A percentile compares a stretch with the other conserved stretches of the same genome.
Conservation (phyloP, 768 basidiomycete genomes). For the Lepiota venenata region DNA sequence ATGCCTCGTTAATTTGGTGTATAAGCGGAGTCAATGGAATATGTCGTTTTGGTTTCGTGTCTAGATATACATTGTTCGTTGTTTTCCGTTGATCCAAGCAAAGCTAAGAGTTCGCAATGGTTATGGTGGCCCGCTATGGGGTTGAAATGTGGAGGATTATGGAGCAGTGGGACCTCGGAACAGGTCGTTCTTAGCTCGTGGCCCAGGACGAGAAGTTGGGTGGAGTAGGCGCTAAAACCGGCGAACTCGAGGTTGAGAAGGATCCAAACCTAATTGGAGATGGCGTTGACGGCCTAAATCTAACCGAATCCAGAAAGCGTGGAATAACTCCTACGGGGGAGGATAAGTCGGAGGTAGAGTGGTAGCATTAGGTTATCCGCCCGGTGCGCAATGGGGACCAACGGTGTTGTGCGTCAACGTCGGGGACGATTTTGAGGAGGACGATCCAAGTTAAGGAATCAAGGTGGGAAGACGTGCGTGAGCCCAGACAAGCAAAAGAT, state of each 20-base stretch:
- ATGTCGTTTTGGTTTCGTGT: slow-evolving; percentile 11
- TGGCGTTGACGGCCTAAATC: background rate
- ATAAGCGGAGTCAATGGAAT: slow-evolving; percentile 10
- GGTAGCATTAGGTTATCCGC: slow-evolving; percentile 2
- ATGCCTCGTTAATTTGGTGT: slow-evolving; percentile 10
- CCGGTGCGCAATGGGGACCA: background rate
- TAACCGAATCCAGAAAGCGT: slow-evolving; percentile 5
- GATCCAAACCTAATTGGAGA: slow-evolving; percentile 8
- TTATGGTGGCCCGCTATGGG: background rate
- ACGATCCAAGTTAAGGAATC: background rate
- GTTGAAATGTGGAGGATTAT: background rate
- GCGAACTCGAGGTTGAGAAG: background rate
- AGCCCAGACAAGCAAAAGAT: slow-evolving; percentile 1
- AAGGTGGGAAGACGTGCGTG: background rate
- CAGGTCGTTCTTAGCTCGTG: background rate
- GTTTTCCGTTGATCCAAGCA: slow-evolving; percentile 5
- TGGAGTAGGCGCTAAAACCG: background rate
- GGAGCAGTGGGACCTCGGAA: background rate
- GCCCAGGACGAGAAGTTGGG: slow-evolving; percentile 4
- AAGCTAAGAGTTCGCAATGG: background rate
- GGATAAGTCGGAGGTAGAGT: slow-evolving; percentile 9
- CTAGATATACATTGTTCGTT: slow-evolving; percentile 11
- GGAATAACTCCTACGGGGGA: slow-evolving; percentile 4
- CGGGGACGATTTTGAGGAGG: background rate
- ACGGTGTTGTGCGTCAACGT: slow-evolving; percentile 4